These are phyloP conservation scores for Podaxis mareebaensis DNA, from an alignment of 768 basidiomycete species.

Conservation along the genomic window DNA sequence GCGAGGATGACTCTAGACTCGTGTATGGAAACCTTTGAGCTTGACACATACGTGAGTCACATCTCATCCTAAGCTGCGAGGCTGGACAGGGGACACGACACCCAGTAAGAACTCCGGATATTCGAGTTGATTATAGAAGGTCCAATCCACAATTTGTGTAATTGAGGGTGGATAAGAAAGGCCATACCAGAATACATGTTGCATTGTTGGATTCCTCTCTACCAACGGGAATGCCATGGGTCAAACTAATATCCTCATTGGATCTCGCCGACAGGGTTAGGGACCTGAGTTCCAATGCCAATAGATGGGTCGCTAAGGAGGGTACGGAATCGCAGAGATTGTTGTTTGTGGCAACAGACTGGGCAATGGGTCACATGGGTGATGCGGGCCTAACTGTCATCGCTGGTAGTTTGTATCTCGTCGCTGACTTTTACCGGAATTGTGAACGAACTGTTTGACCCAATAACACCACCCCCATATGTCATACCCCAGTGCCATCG, in stretches of 20 bases:
- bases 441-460: background rate
- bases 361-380: conserved; percentile 38
- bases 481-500: background rate
- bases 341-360: conserved; percentile 28
- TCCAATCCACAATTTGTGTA: no score
- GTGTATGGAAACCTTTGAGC: no score
- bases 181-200: conserved; percentile 37
- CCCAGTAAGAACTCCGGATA: no score
- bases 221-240: conserved; percentile 96
- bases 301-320: conserved; percentile 5
- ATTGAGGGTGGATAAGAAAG: no score
- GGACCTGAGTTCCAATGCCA: conserved; percentile 34
- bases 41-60: no score
- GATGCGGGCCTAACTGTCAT: conserved; percentile 60
- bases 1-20: no score
- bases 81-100: no score
- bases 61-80: no score
- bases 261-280: conserved; percentile 49
- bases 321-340: conserved; percentile 28
- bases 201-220: conserved; percentile 67
- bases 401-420: conserved; percentile 92
- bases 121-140: no score
- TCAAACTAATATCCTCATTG: conserved; percentile 56
- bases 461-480: background rate
- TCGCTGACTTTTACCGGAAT: conserved; percentile 84